A percentile compares a stretch with the other conserved stretches of the same genome.
Evolutionary conservation across 2,329 filamentous ascomycete species (phyloP).

Genomic region (Lecanoromycetidae sp.): DNA sequence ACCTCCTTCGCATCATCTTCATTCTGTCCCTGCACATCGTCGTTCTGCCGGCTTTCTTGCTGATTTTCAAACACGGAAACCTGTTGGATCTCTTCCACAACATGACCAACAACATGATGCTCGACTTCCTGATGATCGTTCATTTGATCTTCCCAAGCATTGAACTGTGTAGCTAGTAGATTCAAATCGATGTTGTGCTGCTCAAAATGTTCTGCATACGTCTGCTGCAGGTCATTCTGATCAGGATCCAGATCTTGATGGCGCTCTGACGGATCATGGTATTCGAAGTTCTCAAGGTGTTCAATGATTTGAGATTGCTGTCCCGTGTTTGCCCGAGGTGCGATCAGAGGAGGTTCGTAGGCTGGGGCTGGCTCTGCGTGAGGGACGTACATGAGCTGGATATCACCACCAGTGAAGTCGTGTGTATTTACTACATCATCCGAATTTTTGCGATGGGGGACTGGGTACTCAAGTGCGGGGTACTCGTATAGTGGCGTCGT

Average conservation of each 20-base stretch:
- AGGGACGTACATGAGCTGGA: constrained; percentile 6
- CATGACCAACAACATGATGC: not conserved
- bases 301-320: constrained; percentile 6
- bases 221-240: not conserved
- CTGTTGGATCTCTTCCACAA: not conserved
- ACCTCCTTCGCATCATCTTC: no score
- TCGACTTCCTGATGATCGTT: not conserved
- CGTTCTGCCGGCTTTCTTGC: not conserved
- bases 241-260: not conserved
- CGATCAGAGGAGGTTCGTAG: constrained; percentile 6
- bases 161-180: not conserved
- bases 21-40: no score
- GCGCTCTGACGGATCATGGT: not conserved
- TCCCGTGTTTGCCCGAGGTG: constrained; percentile 5
- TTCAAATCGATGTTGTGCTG: not conserved
- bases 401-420: constrained; percentile 13
- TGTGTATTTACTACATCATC: not conserved
- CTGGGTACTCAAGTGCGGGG: no score
- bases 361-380: not conserved
- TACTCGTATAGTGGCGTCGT: not conserved
- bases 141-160: constrained; percentile 2
- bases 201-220: not conserved
- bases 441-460: not conserved
- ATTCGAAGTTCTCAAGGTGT: constrained; percentile 5
- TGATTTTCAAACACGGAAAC: not conserved